Conservation (phyloP, 768 basidiomycete species). For the Rhizopogon vinicolor region DNA sequence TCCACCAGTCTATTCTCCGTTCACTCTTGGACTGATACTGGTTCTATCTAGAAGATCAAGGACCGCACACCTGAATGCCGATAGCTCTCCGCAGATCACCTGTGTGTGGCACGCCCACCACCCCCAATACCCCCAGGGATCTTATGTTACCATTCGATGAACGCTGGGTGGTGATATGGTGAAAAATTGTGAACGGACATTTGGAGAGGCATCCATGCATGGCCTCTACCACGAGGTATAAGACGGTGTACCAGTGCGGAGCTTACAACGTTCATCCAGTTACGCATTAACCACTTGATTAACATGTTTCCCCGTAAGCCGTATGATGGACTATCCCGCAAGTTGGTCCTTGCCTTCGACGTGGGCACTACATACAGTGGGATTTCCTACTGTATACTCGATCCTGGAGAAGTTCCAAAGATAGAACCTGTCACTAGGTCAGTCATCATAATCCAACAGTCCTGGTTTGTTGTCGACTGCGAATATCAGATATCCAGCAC, state of each 20-base stretch:
- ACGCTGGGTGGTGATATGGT: background rate
- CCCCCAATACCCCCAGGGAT: background rate
- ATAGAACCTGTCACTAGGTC: slow-evolving; percentile 31
- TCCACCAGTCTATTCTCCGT: background rate
- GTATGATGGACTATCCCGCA: slow-evolving; percentile 32
- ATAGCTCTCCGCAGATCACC: background rate
- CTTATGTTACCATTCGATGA: background rate
- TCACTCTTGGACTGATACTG: background rate
- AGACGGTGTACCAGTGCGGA: background rate
- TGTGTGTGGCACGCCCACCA: background rate
- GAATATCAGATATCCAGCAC: slow-evolving; percentile 32
- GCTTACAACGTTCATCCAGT: background rate
- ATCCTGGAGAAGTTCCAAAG: slow-evolving; percentile 32
- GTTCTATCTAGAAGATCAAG: background rate
- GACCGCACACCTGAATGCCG: too few species aligned
- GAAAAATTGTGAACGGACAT: background rate
- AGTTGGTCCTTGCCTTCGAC: slow-evolving; percentile 35
- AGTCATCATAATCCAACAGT: slow-evolving; percentile 1
- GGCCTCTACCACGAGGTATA: slow-evolving; percentile 1
- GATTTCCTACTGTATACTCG: slow-evolving; percentile 38
- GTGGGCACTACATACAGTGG: slow-evolving; percentile 39
- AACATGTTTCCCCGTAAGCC: slow-evolving; percentile 31
- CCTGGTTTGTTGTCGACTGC: slow-evolving; percentile 1
- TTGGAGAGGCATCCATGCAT: background rate
- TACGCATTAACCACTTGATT: background rate